These are phyloP conservation scores for Fusarium veterinarium DNA, from an alignment of 2,329 filamentous ascomycete genomes.

Conservation along the genomic window DNA sequence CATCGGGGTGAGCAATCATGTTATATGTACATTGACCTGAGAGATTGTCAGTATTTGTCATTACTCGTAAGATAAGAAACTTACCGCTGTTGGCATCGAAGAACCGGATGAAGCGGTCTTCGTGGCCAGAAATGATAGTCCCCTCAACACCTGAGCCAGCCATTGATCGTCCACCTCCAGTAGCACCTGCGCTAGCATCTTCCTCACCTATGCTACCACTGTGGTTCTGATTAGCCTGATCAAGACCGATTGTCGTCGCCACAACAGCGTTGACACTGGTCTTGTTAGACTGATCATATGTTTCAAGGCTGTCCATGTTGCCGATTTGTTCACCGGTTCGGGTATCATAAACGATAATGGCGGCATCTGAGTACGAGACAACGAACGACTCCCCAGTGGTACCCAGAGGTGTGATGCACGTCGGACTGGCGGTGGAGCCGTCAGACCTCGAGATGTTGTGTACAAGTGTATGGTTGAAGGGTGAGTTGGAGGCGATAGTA, in stretches of 20 bases:
- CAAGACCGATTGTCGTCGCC: slow-evolving; percentile 84
- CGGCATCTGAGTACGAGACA: slow-evolving; percentile 90
- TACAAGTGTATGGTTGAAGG: slow-evolving; percentile 88
- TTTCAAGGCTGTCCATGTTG: slow-evolving; percentile 92
- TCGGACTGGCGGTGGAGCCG: slow-evolving; percentile 77
- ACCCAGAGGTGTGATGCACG: slow-evolving; percentile 91
- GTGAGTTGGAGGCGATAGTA: slow-evolving; percentile 83
- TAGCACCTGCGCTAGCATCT: slow-evolving; percentile 80
- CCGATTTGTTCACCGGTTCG: slow-evolving; percentile 91
- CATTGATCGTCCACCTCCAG: slow-evolving; percentile 71
- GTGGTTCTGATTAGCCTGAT: slow-evolving; percentile 69
- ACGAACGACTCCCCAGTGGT: slow-evolving; percentile 88
- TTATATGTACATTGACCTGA: slow-evolving; percentile 98
- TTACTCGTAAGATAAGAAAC: slow-evolving; percentile 58
- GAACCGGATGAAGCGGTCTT: slow-evolving; percentile 95
- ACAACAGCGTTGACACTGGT: slow-evolving; percentile 93
- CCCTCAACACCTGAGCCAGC: slow-evolving; percentile 87
- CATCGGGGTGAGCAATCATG: slow-evolving; percentile 95
- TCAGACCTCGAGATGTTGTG: slow-evolving; percentile 83
- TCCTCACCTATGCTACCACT: slow-evolving; percentile 74
- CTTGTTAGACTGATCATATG: slow-evolving; percentile 83
- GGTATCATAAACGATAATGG: slow-evolving; percentile 92
- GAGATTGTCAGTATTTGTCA: slow-evolving; percentile 13
- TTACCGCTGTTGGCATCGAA: slow-evolving; percentile 99
- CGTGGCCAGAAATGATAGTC: slow-evolving; percentile 94